Percentiles rank a stretch among this genome's conserved stretches.
Evolutionary conservation across 2,329 filamentous ascomycete genomes (phyloP).

Genomic region (Lanzia echinophila): DNA sequence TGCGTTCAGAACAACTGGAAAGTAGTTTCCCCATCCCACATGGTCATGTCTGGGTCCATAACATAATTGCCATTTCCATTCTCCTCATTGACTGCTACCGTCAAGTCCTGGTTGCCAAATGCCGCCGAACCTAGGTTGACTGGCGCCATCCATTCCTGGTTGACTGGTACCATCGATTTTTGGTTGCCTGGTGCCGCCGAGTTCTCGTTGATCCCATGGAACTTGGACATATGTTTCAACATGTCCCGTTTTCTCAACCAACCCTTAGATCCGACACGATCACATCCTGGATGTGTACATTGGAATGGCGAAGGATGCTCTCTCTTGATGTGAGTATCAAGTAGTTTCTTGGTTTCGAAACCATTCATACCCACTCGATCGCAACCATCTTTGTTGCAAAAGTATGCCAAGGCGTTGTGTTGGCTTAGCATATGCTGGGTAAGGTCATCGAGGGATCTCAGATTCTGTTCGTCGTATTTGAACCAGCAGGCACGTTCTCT

Average conservation of each 20-base stretch:
- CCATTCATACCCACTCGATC: conserved; percentile 2
- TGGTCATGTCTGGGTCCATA: no score
- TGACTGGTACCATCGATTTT: no score
- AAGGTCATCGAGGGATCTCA: neutral
- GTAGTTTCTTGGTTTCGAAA: conserved; percentile 3
- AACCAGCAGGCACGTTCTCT: rapidly evolving
- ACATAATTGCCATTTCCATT: no score
- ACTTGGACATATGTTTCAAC: conserved; percentile 14
- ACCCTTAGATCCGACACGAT: conserved; percentile 16
- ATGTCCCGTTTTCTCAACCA: conserved; percentile 15
- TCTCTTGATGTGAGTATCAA: conserved; percentile 15
- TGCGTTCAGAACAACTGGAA: neutral
- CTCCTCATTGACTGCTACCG: no score
- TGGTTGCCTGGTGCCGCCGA: no score
- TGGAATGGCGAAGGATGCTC: conserved; percentile 15
- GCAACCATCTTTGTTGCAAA: neutral
- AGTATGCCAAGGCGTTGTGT: neutral
- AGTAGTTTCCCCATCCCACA: no score
- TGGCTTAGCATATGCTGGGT: neutral
- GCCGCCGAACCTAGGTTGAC: no score
- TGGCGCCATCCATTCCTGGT: no score
- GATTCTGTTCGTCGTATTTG: rapidly evolving
- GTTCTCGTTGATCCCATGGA: neutral
- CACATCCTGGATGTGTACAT: conserved; percentile 14
- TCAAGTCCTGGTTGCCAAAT: no score